Base-by-base conservation (phyloP, 495 filamentous ascomycete species). In the Neurospora sp. region DNA sequence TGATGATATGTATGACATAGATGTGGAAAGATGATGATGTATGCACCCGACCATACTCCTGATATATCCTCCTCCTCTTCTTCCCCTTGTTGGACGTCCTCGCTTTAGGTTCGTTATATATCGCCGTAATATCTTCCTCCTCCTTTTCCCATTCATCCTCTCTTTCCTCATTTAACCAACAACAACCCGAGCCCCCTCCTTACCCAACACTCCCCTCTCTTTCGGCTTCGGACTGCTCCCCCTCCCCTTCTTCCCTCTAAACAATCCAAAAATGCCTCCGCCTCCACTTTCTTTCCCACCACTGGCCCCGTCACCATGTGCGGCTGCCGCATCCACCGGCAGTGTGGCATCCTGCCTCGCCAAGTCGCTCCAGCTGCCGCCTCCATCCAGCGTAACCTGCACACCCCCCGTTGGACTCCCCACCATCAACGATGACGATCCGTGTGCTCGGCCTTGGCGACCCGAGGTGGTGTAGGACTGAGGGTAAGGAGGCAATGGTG, bases 201-300 rank as follows among this genome's bases (percentile, higher is more conserved):
- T 97, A 71, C 96, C 96, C 74, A 99, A 79, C 69, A 99, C 94
- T 70, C 96, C 96, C 20, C 93, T 86, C 79, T 99, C 96, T 80
- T 93, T 93, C 59, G 94, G 94, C 82, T 97, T 97, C 10, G 96
- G 96, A 79, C 94, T 97, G 78, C 92, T 89, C 69, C 94, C 93
- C 48, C 96, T 87, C 6, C 94, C 94, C 85, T 92, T 97, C 85
- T 96, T 96, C 73, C 94, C 86, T 44, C 86, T 90, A 72, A 98
- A 85, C 80, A 99, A 96, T 4, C 94, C 92, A 69, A 99, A 89
- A 88, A 98, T 94, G 46, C 94, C 94, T 40, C 89, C 90, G 75
- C 90, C 86, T 75, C 90, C 86, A 72, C 80, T 81, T 0, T 70
- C 71, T 59, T 82, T 82, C 14, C 76, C 82, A 44, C 79, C 82